Evolutionary conservation across 257 asterid species (phyloP).

Genomic region (Coffea eugenioides): DNA sequence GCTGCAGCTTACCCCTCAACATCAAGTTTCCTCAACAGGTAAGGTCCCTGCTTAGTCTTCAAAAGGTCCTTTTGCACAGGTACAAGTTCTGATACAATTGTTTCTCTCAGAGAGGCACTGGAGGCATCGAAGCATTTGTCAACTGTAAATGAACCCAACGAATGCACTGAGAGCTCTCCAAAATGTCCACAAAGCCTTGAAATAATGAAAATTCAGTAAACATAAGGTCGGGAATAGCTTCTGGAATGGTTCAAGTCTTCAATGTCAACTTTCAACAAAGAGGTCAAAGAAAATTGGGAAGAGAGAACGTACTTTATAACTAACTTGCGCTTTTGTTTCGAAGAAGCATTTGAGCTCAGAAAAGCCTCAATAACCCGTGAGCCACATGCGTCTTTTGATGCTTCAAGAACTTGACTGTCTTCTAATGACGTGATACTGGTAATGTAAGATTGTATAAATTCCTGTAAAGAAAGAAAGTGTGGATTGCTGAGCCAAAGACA

Average conservation of each 20-base stretch:
- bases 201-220: neutral
- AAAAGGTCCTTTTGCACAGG: slow-evolving; percentile 67
- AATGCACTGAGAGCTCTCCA: slow-evolving; percentile 81
- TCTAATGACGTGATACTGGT: slow-evolving; percentile 74
- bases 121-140: slow-evolving; percentile 79
- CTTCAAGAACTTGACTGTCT: slow-evolving; percentile 56
- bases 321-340: slow-evolving; percentile 72
- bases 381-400: slow-evolving; percentile 76
- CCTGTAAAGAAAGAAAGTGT: slow-evolving; percentile 38
- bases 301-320: slow-evolving; percentile 58
- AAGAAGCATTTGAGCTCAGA: slow-evolving; percentile 63
- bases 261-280: neutral
- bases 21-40: slow-evolving; percentile 78
- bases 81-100: slow-evolving; percentile 73
- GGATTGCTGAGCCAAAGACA: neutral
- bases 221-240: neutral
- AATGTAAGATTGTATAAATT: slow-evolving; percentile 56
- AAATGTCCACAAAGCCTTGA: slow-evolving; percentile 84
- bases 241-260: neutral
- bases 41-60: slow-evolving; percentile 93
- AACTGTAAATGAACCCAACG: slow-evolving; percentile 77
- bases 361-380: slow-evolving; percentile 91
- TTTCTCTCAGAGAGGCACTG: slow-evolving; percentile 67
- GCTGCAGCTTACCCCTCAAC: slow-evolving; percentile 71
- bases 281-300: slow-evolving; percentile 13